Evolutionary conservation across 768 basidiomycete species (phyloP), one percentile per base, ranked within the genome.

Genomic region (Hydnomerulius pinastri): DNA sequence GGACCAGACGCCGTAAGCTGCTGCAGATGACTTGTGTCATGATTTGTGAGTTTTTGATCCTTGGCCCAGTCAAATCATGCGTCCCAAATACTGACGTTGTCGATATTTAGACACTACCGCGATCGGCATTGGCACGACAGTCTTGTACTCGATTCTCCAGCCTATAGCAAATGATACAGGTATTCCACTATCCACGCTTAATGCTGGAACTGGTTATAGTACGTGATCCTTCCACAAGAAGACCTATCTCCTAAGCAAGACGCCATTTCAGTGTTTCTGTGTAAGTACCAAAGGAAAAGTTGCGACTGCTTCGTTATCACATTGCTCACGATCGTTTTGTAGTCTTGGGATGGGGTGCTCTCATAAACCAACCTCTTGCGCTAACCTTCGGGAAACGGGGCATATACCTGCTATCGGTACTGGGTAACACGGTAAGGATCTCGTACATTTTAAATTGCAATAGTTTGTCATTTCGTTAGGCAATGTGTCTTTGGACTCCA

Each of bases 161-260:
- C 57, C 57, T 17, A 59, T 59, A 13, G 32, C 57, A 7, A 9
- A 41, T 35, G 57, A 58, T 35, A 59, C 57, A 2, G 57, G 57
- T 7, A 59, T 59, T 35, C 56, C 57, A n/a, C 45, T 59, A 7
- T 53, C 57, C 21, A 58, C 56, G 1, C 50, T 59, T n/a, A 58
- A 54, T 40, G 57, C 57, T 30, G 57, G 57, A 6, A 59, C 56
- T 25, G 57, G 56, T 21, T 59, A 58, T 30, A 59, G 57, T 58
- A 24, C 4, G 57, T 38, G 36, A 25, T 17, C 2, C 15, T 20
- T 46, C 20, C 8, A 21, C 18, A n/a, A 32, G 6, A 30, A 5
- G 3, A 27, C n/a, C 17, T 9, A 17, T 21, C 13, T 42, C n/a
- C 30, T 50, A 17, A 45, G 18, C 17, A 23, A n/a, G n/a, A n/a